Base-by-base conservation (phyloP, 1,139 yeast genomes). In the Suhomyces bolitotheri region DNA sequence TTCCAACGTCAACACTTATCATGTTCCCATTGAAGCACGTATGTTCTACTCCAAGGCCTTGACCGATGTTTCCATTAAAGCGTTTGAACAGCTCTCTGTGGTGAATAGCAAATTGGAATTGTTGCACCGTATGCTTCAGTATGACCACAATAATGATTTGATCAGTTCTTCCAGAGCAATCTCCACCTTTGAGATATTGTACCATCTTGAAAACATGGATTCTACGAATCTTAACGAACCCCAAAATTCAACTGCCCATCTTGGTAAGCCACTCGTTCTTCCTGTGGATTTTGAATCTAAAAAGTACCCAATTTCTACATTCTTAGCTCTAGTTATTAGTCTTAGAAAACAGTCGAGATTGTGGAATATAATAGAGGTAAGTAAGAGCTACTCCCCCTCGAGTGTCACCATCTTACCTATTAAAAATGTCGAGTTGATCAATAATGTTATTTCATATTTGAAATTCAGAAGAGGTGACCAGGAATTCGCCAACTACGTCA, bases 61-160 rank as follows among this genome's bases (percentile, higher is more conserved):
- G 33, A 51, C 60, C 1, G 44, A 52, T 4, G 41, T 69, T 5
- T 57, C 72, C 2, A 53, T 63, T n/a, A 45, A 49, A 5, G 51
- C 54, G 5, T 47, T 44, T 31, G 41, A 41, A 30, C 47, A 47
- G 22, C 34, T 49, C n/a, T 38, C 46, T 13, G 32, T 27, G 4
- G 43, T 47, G 30, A 41, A 44, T 15, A 48, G 58, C 33, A 73
- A 73, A 45, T 60, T 82, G 33, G 83, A 79, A 51, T 47, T 66
- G 3, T 48, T 82, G 17, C 86, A 82, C 54, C 63, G 79, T 37
- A 51, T 63, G 3, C 52, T 82, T 16, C 88, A 80, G 54, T 62
- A 66, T 49, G 60, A 63, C 41, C 71, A 66, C 30, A 67, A 73
- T 29, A 64, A 64, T 8, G 64, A 63, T 31, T 32, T 60, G 8